Evolutionary conservation across 352 stramenopile genomes (phyloP), one percentile per base, ranked within the genome.

Genomic region (Phytophthora cactorum): DNA sequence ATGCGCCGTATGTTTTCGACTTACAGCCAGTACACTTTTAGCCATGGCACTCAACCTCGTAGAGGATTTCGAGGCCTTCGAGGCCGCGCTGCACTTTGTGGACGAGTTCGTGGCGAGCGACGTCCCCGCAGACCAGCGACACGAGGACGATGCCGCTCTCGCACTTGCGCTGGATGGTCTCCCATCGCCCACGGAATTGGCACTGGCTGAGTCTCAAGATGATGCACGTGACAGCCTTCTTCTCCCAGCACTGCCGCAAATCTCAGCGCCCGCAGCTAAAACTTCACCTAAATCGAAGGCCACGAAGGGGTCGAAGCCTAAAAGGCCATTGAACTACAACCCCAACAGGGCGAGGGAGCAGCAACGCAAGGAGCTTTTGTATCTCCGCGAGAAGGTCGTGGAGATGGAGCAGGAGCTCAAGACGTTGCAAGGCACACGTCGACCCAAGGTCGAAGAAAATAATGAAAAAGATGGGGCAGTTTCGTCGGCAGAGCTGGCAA

Each of bases 341-440:
- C 66, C 75, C 7, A 85, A 85, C 56, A 39, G 52, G 10, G 75
- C 75, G 8, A 64, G 77, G 15, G 77, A 83, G 29, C 63, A 77
- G 31, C 64, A 78, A 8, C 68, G 69, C 17, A 70, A 81, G 32
- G 77, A 85, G 51, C 66, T 85, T 3, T 31, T 77, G n/a, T 81
- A 83, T 59, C 56, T 85, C 41, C 62, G 70, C n/a, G 66, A 74
- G 5, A 82, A 79, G 38, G 77, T 80, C 5, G 51, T 67, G 31
- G 69, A 80, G 58, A 77, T 85, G 64, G 77, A 85, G 41, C 31
- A 65, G 53, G 56, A 83, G 45, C 72, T 83, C 17, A 52, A 54
- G 2, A 63, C 53, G 29, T 22, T 85, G 36, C 52, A 80, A 53
- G 39, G 65, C n/a, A 69, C 56, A 10, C 55, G 62, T 22, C 28